Percentiles rank a stretch among this genome's conserved stretches.
Conservation (phyloP, 768 basidiomycete genomes). For the Amyloporia xantha region DNA sequence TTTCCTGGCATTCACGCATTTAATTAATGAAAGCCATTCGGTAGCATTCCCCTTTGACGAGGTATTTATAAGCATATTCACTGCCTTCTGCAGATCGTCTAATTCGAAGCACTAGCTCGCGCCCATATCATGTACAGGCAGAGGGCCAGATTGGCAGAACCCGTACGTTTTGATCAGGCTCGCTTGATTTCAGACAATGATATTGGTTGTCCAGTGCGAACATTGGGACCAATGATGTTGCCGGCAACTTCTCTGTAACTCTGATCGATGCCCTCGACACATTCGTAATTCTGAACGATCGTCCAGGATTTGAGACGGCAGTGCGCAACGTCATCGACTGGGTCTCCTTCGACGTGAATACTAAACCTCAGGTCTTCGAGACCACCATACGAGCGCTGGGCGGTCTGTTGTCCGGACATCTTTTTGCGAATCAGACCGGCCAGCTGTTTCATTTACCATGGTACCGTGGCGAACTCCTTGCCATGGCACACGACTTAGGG, state of each 20-base stretch:
- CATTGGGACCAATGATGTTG: constrained; percentile 82
- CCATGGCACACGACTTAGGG: constrained; percentile 83
- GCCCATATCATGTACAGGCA: constrained; percentile 79
- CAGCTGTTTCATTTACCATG: constrained; percentile 74
- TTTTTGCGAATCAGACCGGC: constrained; percentile 60
- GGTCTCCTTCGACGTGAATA: constrained; percentile 90
- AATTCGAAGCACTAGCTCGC: constrained; percentile 47
- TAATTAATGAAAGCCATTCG: no score
- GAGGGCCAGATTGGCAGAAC: constrained; percentile 82
- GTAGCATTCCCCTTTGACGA: constrained; percentile 84
- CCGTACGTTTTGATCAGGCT: constrained; percentile 45
- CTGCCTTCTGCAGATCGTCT: constrained; percentile 3
- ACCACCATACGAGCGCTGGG: constrained; percentile 93
- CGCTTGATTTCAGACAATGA: not conserved
- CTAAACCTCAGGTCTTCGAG: constrained; percentile 97
- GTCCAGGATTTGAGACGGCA: constrained; percentile 73
- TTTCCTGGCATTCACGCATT: no score
- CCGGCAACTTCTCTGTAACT: constrained; percentile 87
- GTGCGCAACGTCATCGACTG: constrained; percentile 74
- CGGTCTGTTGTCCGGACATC: constrained; percentile 80
- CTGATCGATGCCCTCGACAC: constrained; percentile 82
- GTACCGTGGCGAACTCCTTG: constrained; percentile 77
- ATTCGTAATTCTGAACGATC: constrained; percentile 81
- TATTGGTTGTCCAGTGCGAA: constrained; percentile 41
- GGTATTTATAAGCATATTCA: constrained; percentile 33